Evolutionary conservation across 1,139 yeast species (phyloP), one percentile per base, ranked within the genome.

Genomic region (Zygoascus meyerae): DNA sequence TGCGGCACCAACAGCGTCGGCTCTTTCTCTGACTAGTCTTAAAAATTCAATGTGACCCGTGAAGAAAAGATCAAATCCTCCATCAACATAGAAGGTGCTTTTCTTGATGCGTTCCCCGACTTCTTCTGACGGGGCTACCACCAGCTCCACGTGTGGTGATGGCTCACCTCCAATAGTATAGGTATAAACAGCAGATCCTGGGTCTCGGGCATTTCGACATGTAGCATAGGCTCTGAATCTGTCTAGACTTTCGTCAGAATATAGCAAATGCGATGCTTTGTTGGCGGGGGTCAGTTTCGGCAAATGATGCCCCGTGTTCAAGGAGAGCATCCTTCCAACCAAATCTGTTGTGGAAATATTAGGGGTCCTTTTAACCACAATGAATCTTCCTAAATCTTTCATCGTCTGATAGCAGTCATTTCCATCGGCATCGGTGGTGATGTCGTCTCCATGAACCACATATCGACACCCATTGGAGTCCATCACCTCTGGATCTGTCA

Each of bases 361-460:
- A 7, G 92, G 94, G 0, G 98, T 92, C 55, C 98, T 73, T 64
- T 86, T 89, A 36, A 92, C 97, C 16, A 87, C 90, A 31, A 83
- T 77, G 64, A 90, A 86, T 57, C 90, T 70, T n/a, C 95, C 95
- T 63, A 80, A 68, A 48, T 86, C 90, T 64, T 90, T 90, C 52
- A 90, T 87, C 18, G 66, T 73, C 53, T 83, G 84, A 67, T 92
- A 92, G 59, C 97, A 86, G 66, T 92, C 98, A 48, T 86, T 80
- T 0, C 98, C 98, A 59, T 87, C 76, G 29, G 95, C 95, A 65
- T 92, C 97, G 1, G 96, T 85, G 28, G 97, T 92, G 57, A 92
- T 89, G 62, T 92, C 98, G 65, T 92, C 98, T 5, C 98, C 98
- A 64, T 92, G 98, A 10, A 92, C 96, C 15, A 92, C 98, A 62